A percentile compares a stretch with the other conserved stretches of the same genome.
These are phyloP conservation scores for Acanthamoeba healyi DNA, from an alignment of 208 protist species.

Conservation along the genomic window DNA sequence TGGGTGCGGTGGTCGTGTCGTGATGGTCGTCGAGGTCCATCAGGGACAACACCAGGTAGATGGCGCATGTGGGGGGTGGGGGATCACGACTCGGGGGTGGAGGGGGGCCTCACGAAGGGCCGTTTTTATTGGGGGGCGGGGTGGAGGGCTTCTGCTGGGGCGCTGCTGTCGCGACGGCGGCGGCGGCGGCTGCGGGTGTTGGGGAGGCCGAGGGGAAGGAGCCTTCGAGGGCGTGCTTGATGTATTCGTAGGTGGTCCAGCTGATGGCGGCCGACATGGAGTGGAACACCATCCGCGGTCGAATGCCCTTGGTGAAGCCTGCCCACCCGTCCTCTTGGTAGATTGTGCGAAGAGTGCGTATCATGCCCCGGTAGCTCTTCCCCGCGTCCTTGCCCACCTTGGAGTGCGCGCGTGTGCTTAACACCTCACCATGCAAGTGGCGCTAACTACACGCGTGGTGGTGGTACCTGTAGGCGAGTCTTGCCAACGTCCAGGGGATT, in stretches of 20 bases:
- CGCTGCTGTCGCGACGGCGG: too few species aligned
- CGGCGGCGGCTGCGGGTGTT: too few species aligned
- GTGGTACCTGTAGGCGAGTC: neutral
- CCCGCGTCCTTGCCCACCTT: conserved; percentile 10
- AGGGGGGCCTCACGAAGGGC: neutral
- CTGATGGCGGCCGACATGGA: conserved; percentile 55
- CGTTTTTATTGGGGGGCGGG: neutral
- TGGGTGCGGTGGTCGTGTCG: too few species aligned
- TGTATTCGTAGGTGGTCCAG: conserved; percentile 54
- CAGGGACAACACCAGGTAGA: too few species aligned
- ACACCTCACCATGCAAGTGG: neutral
- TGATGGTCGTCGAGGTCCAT: too few species aligned
- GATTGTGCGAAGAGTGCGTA: neutral
- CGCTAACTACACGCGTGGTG: neutral
- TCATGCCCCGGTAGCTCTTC: conserved; percentile 3
- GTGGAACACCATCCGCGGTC: conserved; percentile 24
- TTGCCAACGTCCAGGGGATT: neutral
- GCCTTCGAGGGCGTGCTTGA: conserved; percentile 7
- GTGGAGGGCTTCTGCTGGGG: too few species aligned
- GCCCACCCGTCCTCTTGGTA: neutral
- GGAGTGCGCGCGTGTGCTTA: neutral
- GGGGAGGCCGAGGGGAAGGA: neutral
- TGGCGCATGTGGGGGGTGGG: neutral
- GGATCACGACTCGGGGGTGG: neutral
- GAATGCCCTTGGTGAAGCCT: conserved; percentile 28